phyloP scores from a whole-genome alignment of 164 flowering plant species.

The Vitis riparia region DNA sequence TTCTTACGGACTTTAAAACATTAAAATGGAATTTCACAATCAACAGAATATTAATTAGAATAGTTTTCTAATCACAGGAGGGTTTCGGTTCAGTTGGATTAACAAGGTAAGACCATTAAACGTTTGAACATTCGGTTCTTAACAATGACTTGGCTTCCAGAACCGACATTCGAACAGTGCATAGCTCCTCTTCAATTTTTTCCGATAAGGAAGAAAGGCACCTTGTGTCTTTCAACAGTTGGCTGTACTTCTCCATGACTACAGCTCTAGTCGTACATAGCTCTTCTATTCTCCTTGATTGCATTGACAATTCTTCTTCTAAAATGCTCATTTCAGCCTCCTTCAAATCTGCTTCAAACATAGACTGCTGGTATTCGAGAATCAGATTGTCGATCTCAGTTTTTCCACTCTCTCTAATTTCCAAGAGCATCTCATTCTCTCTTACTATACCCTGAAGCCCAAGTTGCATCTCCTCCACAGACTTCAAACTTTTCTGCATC shows the following conservation, averaged over 20 bases:
- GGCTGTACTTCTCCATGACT: slow-evolving; percentile 27
- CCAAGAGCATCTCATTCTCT: slow-evolving; percentile 55
- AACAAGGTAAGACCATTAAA: too few species aligned
- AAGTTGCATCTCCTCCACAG: slow-evolving; percentile 38
- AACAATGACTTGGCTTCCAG: slow-evolving; percentile 47
- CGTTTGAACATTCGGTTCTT: too few species aligned
- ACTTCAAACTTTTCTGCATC: slow-evolving; percentile 20
- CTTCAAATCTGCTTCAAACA: slow-evolving; percentile 47
- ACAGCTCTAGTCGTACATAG: slow-evolving; percentile 24
- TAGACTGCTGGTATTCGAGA: slow-evolving; percentile 49
- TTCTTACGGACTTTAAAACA: too few species aligned
- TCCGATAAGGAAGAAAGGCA: slow-evolving; percentile 30
- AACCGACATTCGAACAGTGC: slow-evolving; percentile 30
- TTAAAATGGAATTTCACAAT: too few species aligned
- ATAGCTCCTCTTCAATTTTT: slow-evolving; percentile 48
- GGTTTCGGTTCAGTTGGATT: too few species aligned
- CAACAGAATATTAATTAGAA: too few species aligned
- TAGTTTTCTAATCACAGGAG: too few species aligned
- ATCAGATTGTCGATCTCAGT: slow-evolving; percentile 48
- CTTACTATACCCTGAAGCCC: slow-evolving; percentile 32
- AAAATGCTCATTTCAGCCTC: slow-evolving; percentile 48
- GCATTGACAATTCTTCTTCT: slow-evolving; percentile 48
- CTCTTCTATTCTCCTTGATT: slow-evolving; percentile 32
- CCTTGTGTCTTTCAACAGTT: slow-evolving; percentile 30
- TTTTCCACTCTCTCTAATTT: slow-evolving; percentile 44